phyloP scores from a whole-genome alignment of 2,329 filamentous ascomycete species.

The Xylariaceae sp. region DNA sequence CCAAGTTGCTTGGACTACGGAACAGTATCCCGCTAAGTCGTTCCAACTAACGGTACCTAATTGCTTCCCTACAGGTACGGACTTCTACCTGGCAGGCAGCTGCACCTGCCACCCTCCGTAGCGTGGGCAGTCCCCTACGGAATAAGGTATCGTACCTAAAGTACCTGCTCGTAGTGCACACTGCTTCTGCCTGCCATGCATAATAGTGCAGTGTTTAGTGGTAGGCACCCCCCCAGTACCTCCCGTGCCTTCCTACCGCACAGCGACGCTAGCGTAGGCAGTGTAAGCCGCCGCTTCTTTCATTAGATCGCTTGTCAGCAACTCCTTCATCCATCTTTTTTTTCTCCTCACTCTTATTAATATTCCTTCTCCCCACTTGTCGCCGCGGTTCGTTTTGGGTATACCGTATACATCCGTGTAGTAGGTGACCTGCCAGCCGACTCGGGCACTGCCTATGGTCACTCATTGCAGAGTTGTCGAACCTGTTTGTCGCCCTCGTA shows the following conservation, averaged over 20 bases:
- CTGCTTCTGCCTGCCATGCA: no score
- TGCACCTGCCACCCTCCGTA: no score
- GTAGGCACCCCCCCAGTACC: no score
- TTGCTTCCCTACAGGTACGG: neutral
- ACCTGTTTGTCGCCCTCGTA: neutral
- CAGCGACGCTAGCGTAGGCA: neutral
- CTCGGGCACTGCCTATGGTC: neutral
- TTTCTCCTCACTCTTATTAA: conserved; percentile 3
- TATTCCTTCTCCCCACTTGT: conserved; percentile 4
- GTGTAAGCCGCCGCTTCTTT: conserved; percentile 14
- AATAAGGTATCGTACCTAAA: no score
- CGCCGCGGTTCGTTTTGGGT: neutral
- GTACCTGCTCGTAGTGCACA: no score
- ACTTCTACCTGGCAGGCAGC: neutral
- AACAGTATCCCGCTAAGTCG: no score
- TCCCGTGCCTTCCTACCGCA: neutral
- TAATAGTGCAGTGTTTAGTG: neutral
- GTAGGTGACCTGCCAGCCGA: neutral
- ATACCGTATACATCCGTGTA: neutral
- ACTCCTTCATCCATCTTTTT: conserved; percentile 7
- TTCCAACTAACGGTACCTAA: no score
- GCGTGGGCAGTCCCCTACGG: no score
- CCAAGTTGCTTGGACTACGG: no score
- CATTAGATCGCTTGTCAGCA: conserved; percentile 9
- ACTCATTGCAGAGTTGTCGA: neutral